Evolutionary conservation across 345 rosid genomes (phyloP).

Genomic region (Eucalyptus melliodora): DNA sequence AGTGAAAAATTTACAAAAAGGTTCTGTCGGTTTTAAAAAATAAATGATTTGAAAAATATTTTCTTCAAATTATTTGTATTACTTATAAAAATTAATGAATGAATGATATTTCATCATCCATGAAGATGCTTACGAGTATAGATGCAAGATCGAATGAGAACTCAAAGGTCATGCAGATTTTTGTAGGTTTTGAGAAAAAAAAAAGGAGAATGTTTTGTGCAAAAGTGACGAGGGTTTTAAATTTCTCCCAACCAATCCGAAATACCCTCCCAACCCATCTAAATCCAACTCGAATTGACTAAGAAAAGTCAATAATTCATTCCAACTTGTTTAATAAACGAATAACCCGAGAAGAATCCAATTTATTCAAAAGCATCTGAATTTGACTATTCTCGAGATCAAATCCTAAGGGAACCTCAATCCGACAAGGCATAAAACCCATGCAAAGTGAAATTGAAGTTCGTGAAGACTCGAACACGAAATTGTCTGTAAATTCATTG

Average conservation of each 20-base stretch:
- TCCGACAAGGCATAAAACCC: background rate
- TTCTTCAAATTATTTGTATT: background rate
- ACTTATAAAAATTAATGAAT: background rate
- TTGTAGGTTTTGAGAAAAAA: background rate
- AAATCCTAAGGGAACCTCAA: background rate
- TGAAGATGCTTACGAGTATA: background rate
- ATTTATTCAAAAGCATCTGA: background rate
- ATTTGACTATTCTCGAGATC: background rate
- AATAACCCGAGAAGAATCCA: background rate
- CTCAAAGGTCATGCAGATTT: background rate
- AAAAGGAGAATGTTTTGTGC: background rate
- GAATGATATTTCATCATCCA: background rate
- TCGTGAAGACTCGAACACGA: background rate
- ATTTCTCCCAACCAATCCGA: background rate
- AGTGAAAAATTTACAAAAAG: background rate
- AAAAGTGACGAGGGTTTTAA: background rate
- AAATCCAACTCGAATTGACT: background rate
- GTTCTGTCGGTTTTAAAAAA: background rate
- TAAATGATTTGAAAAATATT: background rate
- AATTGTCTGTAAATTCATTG: background rate
- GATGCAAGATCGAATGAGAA: background rate
- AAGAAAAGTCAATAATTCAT: background rate
- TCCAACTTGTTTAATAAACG: background rate
- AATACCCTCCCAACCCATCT: background rate
- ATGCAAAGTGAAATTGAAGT: background rate